These are phyloP conservation scores for Diaporthe sp. DNA, from an alignment of 2,329 filamentous ascomycete genomes.

Conservation along the genomic window DNA sequence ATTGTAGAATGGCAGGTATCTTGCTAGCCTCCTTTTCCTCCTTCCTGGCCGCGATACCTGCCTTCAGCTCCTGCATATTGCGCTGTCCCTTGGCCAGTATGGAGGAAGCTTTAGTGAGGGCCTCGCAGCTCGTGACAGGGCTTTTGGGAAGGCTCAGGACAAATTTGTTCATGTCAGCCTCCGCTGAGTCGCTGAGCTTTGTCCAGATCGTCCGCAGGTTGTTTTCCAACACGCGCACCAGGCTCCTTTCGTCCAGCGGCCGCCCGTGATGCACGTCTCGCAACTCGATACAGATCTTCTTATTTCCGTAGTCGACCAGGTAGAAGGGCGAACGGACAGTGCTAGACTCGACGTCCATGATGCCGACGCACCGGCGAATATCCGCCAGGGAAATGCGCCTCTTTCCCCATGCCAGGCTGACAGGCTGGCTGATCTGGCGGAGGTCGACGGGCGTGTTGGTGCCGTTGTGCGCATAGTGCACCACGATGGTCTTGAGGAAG, in stretches of 20 bases:
- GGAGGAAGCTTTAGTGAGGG: constrained; percentile 67
- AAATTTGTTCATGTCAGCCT: constrained; percentile 60
- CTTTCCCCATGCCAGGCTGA: constrained; percentile 81
- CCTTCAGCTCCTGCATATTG: constrained; percentile 78
- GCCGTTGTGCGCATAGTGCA: constrained; percentile 80
- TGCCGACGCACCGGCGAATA: constrained; percentile 75
- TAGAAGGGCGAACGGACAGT: constrained; percentile 33
- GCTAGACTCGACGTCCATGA: constrained; percentile 59
- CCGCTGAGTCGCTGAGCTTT: constrained; percentile 47
- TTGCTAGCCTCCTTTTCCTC: constrained; percentile 56
- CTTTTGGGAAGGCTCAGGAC: constrained; percentile 70
- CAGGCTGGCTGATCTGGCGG: constrained; percentile 70
- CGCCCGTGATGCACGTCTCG: constrained; percentile 53
- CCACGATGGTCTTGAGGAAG: constrained; percentile 76
- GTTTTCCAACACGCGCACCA: constrained; percentile 68
- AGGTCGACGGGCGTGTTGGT: constrained; percentile 74
- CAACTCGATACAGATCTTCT: constrained; percentile 72
- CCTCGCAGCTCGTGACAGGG: constrained; percentile 65
- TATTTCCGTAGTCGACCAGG: constrained; percentile 66
- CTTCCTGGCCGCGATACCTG: constrained; percentile 68
- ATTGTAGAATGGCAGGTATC: constrained; percentile 46
- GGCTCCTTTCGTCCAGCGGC: constrained; percentile 63
- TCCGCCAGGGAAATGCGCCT: constrained; percentile 76
- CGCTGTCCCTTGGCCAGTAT: constrained; percentile 76
- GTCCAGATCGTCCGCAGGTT: constrained; percentile 65